A percentile compares a stretch with the other conserved stretches of the same genome.
phyloP scores from a whole-genome alignment of 306 rosid genomes.

The Hippophae rhamnoides region DNA sequence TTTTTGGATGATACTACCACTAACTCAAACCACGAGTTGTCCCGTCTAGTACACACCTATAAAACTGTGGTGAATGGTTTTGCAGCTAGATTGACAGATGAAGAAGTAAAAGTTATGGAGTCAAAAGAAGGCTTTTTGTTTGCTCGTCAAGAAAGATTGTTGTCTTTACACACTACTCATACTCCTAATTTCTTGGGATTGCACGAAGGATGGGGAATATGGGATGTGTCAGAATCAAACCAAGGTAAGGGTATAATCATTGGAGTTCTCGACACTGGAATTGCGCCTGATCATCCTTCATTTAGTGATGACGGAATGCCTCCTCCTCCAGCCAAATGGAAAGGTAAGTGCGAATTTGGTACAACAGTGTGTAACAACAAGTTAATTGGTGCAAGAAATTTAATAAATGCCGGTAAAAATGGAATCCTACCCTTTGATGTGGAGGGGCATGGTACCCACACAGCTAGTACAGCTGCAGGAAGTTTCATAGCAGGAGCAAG shows the following conservation, averaged over 20 bases:
- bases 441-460: constrained; percentile 72
- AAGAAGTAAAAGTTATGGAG: constrained; percentile 31
- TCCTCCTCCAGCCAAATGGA: constrained; percentile 62
- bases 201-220: constrained; percentile 28
- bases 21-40: constrained; percentile 14
- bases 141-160: constrained; percentile 28
- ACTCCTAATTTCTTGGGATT: constrained; percentile 49
- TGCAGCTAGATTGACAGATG: constrained; percentile 48
- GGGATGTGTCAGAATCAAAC: constrained; percentile 36
- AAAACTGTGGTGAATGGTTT: constrained; percentile 44
- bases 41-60: constrained; percentile 32
- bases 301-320: constrained; percentile 43
- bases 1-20: constrained; percentile 38
- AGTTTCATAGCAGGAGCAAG: constrained; percentile 35
- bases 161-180: constrained; percentile 45
- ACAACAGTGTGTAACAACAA: constrained; percentile 45
- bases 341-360: constrained; percentile 45
- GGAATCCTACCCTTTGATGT: constrained; percentile 27
- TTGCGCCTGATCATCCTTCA: constrained; percentile 43
- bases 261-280: constrained; percentile 51
- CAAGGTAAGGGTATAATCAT: constrained; percentile 55
- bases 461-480: constrained; percentile 58
- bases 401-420: background rate
- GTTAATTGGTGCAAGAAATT: constrained; percentile 51
- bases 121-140: constrained; percentile 40